Conservation (phyloP, 352 stramenopile genomes). For the Pythium brassicae region DNA sequence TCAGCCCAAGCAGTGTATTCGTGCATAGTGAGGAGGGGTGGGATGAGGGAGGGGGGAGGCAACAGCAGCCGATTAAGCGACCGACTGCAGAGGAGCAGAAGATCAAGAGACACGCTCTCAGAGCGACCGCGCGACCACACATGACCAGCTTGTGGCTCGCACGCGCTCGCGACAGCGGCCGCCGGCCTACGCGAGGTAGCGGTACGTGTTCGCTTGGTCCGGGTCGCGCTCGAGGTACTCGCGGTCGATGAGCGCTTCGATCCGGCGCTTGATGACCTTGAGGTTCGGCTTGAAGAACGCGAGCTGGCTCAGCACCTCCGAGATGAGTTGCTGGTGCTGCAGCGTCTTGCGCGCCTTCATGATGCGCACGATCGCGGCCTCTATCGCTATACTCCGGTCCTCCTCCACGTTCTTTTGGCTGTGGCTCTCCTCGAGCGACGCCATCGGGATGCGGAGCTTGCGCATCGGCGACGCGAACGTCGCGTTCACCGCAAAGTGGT, state of each 20-base stretch:
- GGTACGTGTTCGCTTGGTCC: constrained; percentile 96
- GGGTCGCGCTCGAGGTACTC: constrained; percentile 97
- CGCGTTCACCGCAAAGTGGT: constrained; percentile 94
- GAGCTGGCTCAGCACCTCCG: constrained; percentile 97
- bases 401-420: constrained; percentile 98
- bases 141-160: too few species aligned
- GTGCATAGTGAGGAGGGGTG: background rate
- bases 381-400: constrained; percentile 96
- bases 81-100: background rate
- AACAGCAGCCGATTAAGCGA: background rate
- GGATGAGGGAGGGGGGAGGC: background rate
- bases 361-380: constrained; percentile 99
- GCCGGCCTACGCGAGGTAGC: constrained; percentile 93
- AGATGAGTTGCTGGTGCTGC: constrained; percentile 97
- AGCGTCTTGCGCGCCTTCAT: constrained; percentile 99
- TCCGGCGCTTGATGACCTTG: constrained; percentile 97
- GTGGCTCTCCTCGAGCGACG: constrained; percentile 96
- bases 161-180: too few species aligned
- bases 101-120: background rate
- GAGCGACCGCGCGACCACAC: background rate
- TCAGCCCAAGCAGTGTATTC: background rate
- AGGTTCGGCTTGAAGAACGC: constrained; percentile 98
- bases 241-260: constrained; percentile 97
- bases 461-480: constrained; percentile 95
- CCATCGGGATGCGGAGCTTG: constrained; percentile 99